Evolutionary conservation across 2,329 filamentous ascomycete species (phyloP).

Genomic region (Knufia petricola): DNA sequence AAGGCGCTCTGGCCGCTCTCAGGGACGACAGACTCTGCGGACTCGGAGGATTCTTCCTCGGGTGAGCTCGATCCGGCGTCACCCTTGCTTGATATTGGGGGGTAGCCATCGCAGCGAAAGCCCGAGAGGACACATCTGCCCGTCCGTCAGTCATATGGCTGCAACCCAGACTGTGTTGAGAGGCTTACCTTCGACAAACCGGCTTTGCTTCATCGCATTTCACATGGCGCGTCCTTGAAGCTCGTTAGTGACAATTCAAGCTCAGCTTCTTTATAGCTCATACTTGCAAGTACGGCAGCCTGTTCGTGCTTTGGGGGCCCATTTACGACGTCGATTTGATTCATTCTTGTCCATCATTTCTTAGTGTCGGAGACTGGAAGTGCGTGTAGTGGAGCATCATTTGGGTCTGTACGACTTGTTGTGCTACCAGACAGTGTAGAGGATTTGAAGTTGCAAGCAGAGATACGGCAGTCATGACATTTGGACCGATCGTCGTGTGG

Average conservation of each 20-base stretch:
- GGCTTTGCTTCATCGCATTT: constrained; percentile 8
- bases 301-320: constrained; percentile 9
- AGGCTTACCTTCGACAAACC: neutral
- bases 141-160: neutral
- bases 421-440: neutral
- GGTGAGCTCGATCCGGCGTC: neutral
- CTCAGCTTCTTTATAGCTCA: neutral
- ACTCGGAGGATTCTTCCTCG: neutral
- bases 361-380: neutral
- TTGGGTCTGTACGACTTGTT: neutral
- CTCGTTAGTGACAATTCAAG: neutral
- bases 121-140: constrained; percentile 4
- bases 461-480: neutral
- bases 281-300: constrained; percentile 9
- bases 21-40: neutral
- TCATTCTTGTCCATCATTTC: constrained; percentile 6
- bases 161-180: neutral
- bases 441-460: neutral
- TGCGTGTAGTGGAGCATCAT: neutral
- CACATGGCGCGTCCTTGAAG: constrained; percentile 5
- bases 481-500: neutral
- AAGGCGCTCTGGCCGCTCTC: neutral
- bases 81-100: neutral
- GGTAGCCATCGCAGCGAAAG: constrained; percentile 8
- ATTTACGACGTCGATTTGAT: constrained; percentile 6